A percentile compares a stretch with the other conserved stretches of the same genome.
Conservation (phyloP, 116 monocot species). For the Papilionanthe hybrid region DNA sequence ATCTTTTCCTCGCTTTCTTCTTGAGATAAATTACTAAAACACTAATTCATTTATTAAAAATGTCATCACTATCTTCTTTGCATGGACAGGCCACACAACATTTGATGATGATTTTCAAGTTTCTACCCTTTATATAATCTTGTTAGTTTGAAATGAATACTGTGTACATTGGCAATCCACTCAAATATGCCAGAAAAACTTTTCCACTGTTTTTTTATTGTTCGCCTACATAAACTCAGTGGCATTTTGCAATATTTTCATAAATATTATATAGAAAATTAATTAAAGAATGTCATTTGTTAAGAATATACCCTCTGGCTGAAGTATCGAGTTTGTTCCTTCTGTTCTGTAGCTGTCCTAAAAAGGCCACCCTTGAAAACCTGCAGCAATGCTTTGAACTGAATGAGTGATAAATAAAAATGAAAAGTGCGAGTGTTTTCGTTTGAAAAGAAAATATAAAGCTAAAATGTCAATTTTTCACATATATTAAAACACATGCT, state of each 20-base stretch:
- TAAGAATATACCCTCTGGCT: slow-evolving; percentile 61
- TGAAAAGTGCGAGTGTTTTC: not conserved
- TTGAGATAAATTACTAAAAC: too few species aligned
- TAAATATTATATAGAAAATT: not conserved
- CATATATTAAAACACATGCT: not conserved
- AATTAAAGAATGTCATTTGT: not conserved
- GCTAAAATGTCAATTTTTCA: not conserved
- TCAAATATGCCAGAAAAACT: not conserved
- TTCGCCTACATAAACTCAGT: not conserved
- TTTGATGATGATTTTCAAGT: not conserved
- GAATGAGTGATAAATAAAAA: not conserved
- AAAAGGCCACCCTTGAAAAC: slow-evolving; percentile 96
- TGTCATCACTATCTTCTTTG: not conserved
- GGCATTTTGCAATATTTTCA: slow-evolving; percentile 1
- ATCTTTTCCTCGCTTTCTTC: too few species aligned
- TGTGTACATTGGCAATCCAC: not conserved
- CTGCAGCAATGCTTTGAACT: slow-evolving; percentile 28
- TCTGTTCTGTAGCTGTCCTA: slow-evolving; percentile 92
- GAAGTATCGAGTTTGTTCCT: slow-evolving; percentile 92
- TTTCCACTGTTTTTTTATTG: not conserved
- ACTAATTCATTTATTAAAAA: not conserved
- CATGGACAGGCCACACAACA: not conserved
- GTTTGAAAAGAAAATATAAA: slow-evolving; percentile 2
- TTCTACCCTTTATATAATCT: not conserved
- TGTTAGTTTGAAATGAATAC: not conserved